Conservation (phyloP, 257 asterid genomes). For the Gentiana dahurica region DNA sequence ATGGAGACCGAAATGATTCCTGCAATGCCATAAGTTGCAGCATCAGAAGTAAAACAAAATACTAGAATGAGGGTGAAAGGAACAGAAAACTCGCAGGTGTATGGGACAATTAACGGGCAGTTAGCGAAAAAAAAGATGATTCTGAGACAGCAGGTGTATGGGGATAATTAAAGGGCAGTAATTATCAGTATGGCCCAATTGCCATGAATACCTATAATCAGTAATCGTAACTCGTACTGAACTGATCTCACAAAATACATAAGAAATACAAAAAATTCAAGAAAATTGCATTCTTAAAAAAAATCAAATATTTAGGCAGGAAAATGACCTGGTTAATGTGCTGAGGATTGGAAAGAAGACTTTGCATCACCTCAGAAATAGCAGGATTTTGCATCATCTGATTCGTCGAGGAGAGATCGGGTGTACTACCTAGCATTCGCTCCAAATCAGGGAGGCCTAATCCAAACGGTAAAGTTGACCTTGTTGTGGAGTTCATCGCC, state of each 20-base stretch:
- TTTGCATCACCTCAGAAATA: slow-evolving; percentile 35
- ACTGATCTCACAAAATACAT: no score
- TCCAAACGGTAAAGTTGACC: slow-evolving; percentile 23
- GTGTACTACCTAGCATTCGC: slow-evolving; percentile 32
- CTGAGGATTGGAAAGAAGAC: slow-evolving; percentile 40
- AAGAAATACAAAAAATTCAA: neutral
- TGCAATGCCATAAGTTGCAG: slow-evolving; percentile 7
- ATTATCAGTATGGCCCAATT: no score
- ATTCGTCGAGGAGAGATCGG: slow-evolving; percentile 27
- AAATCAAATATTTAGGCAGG: neutral
- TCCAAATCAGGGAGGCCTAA: slow-evolving; percentile 27
- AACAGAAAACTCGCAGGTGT: neutral
- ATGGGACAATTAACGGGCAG: neutral
- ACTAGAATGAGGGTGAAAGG: slow-evolving; percentile 1
- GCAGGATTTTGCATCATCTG: slow-evolving; percentile 49
- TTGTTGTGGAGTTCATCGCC: slow-evolving; percentile 22
- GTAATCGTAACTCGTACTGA: no score
- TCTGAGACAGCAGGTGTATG: no score
- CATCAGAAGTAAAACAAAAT: neutral
- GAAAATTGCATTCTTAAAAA: neutral
- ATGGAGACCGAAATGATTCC: slow-evolving; percentile 37
- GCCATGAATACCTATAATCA: no score
- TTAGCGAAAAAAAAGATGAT: neutral
- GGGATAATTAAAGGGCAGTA: no score
- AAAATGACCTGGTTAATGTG: slow-evolving; percentile 35